Evolutionary conservation across 2,329 filamentous ascomycete genomes (phyloP), one percentile per base, ranked within the genome.

Genomic region (Fusarium sp.): DNA sequence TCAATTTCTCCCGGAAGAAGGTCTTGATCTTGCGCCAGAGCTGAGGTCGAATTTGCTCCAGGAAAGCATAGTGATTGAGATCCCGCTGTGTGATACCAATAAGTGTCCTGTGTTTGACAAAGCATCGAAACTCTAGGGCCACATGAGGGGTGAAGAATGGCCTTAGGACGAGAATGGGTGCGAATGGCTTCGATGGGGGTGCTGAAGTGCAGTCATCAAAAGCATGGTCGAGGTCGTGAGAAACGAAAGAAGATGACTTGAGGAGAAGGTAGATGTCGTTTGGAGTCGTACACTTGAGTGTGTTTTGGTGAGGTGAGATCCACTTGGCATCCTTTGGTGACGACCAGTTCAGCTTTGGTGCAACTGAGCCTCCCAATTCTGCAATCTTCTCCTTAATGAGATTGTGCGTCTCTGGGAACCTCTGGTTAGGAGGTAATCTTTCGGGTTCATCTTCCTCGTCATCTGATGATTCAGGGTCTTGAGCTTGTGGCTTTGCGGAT

Each of bases 311-410:
- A 81, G 80, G 90, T 80, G 87, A 89, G 79, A 99, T 98, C 92
- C 94, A 98, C 23, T 92, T 93, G 11, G 96, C 96, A 77, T 99
- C 96, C 79, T 98, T 97, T 6, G 96, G 96, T 6, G 94, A 91
- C 8, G 94, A 98, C 96, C 96, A 99, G 82, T 98, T 98, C 46
- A 99, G 84, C 80, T 99, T 99, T 1, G 96, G 96, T 3, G 92
- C 91, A 11, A 97, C 94, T 63, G 91, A 89, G 62, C 95, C 95
- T 18, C 93, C 94, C 2, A 98, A 86, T 73, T 94, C 92, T 15
- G 84, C 80, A 66, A 99, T 98, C 41, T 88, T 92, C 24, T 88
- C 84, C 77, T 91, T 91, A 78, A 99, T 93, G 58, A 87, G 81
- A 43, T 89, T 84, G 79, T 99, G 96, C 4, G 94, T 87, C 35